Evolutionary conservation across 805 yeast species (phyloP).

Genomic region (Wickerhamiella australiensis): DNA sequence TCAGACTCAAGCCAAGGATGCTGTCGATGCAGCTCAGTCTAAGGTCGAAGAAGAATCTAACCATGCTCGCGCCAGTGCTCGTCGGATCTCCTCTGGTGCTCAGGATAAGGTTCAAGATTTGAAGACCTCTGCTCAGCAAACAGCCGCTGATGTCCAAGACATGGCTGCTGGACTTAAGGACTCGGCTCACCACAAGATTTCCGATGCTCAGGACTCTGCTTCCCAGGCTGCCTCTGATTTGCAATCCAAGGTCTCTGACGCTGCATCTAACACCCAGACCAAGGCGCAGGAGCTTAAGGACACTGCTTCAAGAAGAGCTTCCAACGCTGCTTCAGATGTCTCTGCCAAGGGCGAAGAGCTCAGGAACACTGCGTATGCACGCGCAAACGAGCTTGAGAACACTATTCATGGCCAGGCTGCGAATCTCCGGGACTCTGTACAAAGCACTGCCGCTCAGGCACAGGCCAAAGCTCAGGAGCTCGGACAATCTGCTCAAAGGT

Average conservation of each 20-base stretch:
- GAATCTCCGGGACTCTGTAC: background rate
- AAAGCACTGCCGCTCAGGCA: background rate
- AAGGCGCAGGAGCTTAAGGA: background rate
- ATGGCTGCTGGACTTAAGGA: background rate
- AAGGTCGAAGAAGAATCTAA: background rate
- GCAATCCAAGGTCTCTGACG: background rate
- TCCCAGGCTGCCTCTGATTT: background rate
- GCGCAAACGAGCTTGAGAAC: background rate
- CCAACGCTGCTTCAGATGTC: background rate
- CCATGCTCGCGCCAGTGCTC: background rate
- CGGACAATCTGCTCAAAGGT: background rate
- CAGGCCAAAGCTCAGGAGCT: background rate
- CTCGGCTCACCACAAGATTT: background rate
- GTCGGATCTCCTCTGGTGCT: background rate
- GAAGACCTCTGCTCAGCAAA: background rate
- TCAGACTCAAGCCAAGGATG: background rate
- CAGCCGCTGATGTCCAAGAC: conserved; percentile 1
- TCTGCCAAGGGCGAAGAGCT: background rate
- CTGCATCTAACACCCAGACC: background rate
- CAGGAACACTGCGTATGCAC: background rate
- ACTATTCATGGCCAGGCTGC: background rate
- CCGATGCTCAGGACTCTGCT: background rate
- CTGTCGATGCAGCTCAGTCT: background rate
- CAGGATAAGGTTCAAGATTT: background rate
- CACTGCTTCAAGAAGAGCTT: background rate